These are phyloP conservation scores for Naganishia cerealis DNA, from an alignment of 1,284 basidiomycete species.

Conservation along the genomic window DNA sequence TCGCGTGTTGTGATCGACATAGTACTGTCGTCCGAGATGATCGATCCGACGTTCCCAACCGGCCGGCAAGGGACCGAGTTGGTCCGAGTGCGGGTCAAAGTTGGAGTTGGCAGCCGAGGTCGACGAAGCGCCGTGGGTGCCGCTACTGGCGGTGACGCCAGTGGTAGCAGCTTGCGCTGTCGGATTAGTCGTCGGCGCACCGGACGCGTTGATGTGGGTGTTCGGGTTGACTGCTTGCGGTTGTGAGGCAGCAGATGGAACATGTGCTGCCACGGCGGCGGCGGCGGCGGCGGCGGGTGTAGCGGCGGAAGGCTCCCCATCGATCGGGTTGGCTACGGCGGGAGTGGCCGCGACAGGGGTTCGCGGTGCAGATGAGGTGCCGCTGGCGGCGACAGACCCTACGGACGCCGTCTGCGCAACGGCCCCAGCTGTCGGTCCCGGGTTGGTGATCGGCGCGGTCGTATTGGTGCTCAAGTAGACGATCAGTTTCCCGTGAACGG, in stretches of 20 bases:
- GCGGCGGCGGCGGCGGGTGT: neutral
- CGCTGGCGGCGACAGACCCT: constrained; percentile 7
- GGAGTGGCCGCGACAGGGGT: constrained; percentile 36
- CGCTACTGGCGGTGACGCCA: constrained; percentile 48
- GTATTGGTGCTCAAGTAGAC: constrained; percentile 81
- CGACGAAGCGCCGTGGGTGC: constrained; percentile 47
- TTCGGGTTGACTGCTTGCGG: constrained; percentile 30
- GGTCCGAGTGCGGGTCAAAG: constrained; percentile 76
- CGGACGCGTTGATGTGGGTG: constrained; percentile 37
- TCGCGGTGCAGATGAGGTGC: neutral
- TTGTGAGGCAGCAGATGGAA: neutral
- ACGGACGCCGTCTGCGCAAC: constrained; percentile 46
- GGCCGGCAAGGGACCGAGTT: constrained; percentile 74
- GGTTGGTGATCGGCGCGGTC: constrained; percentile 69
- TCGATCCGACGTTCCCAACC: constrained; percentile 95
- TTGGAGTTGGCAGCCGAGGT: constrained; percentile 62
- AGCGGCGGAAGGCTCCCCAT: constrained; percentile 3
- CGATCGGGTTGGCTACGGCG: constrained; percentile 33
- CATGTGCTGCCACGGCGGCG: neutral
- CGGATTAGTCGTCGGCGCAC: constrained; percentile 46
- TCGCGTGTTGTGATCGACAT: constrained; percentile 88
- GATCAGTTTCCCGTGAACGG: constrained; percentile 81
- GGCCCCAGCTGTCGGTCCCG: constrained; percentile 58
- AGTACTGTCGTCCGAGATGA: constrained; percentile 82
- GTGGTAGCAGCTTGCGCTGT: constrained; percentile 55